Percentiles rank a stretch among this genome's conserved stretches.
Evolutionary conservation across 371 early-diverging fungal species (phyloP).

Genomic region (Circinella minor): DNA sequence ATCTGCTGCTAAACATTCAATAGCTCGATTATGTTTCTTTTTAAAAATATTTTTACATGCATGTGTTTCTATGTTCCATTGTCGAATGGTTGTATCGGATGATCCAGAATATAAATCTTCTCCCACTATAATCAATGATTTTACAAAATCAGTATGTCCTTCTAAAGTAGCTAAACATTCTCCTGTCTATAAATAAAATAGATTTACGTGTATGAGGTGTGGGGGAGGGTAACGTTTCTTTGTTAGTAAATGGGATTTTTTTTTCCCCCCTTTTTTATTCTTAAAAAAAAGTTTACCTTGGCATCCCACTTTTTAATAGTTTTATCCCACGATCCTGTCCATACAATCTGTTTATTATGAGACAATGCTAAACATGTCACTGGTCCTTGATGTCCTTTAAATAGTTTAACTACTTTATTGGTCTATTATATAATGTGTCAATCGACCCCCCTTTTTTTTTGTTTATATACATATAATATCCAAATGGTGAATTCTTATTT

Average conservation of each 20-base stretch:
- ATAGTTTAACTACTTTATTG: constrained; percentile 62
- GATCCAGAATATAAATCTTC: constrained; percentile 70
- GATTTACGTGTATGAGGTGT: too few relatives aligned
- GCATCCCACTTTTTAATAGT: constrained; percentile 73
- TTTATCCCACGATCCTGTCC: constrained; percentile 89
- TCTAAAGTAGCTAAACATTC: constrained; percentile 57
- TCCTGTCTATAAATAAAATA: constrained; percentile 43
- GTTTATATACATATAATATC: background rate
- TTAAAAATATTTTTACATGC: constrained; percentile 50
- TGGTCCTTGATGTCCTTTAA: constrained; percentile 83
- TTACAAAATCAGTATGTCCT: constrained; percentile 79
- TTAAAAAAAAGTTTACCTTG: constrained; percentile 36
- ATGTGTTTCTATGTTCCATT: constrained; percentile 65
- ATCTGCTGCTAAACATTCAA: constrained; percentile 64
- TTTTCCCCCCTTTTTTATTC: too few relatives aligned
- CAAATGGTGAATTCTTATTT: background rate
- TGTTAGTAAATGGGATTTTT: too few relatives aligned
- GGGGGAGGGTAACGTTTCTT: too few relatives aligned
- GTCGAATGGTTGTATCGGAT: constrained; percentile 69
- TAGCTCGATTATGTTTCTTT: constrained; percentile 60
- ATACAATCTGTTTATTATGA: constrained; percentile 43
- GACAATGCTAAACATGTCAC: constrained; percentile 72
- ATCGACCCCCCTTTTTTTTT: too few relatives aligned
- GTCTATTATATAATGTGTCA: constrained; percentile 44
- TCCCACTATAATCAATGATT: constrained; percentile 58